These are phyloP conservation scores for Yamadazyma insecticola DNA, from an alignment of 805 yeast genomes.

Conservation along the genomic window DNA sequence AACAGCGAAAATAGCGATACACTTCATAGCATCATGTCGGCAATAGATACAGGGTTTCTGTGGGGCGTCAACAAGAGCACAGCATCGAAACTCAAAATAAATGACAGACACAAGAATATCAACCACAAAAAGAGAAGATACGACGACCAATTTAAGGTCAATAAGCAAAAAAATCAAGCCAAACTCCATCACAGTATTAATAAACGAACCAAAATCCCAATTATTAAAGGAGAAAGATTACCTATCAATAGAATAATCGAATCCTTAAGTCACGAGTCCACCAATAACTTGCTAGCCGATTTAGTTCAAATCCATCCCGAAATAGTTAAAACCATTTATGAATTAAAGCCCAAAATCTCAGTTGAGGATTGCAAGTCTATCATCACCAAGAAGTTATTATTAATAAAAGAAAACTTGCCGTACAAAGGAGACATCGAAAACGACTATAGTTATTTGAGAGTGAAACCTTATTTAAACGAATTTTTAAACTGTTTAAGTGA, in stretches of 20 bases:
- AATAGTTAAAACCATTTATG: conserved; percentile 45
- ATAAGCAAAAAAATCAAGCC: conserved; percentile 1
- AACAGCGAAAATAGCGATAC: too few species aligned
- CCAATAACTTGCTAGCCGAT: conserved; percentile 48
- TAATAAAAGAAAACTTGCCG: conserved; percentile 53
- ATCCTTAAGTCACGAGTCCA: conserved; percentile 53
- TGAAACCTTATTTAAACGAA: conserved; percentile 62
- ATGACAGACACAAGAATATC: too few species aligned
- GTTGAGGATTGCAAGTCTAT: conserved; percentile 47
- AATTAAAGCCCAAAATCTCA: conserved; percentile 55
- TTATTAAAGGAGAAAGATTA: conserved; percentile 52
- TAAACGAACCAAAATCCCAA: conserved; percentile 37
- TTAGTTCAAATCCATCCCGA: conserved; percentile 63
- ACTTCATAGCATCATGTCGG: conserved; percentile 9
- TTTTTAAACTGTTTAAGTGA: conserved; percentile 70
- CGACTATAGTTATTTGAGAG: conserved; percentile 74
- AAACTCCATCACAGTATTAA: conserved; percentile 3
- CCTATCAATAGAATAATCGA: conserved; percentile 66
- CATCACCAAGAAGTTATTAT: conserved; percentile 42
- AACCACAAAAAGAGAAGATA: conserved; percentile 11
- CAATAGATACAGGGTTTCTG: conserved; percentile 27
- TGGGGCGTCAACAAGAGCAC: conserved; percentile 23
- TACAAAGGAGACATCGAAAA: conserved; percentile 68
- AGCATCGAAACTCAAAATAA: too few species aligned
- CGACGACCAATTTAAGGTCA: conserved; percentile 8